Base-by-base conservation (phyloP, 2,329 filamentous ascomycete genomes). In the Chaetomiaceae sp. region DNA sequence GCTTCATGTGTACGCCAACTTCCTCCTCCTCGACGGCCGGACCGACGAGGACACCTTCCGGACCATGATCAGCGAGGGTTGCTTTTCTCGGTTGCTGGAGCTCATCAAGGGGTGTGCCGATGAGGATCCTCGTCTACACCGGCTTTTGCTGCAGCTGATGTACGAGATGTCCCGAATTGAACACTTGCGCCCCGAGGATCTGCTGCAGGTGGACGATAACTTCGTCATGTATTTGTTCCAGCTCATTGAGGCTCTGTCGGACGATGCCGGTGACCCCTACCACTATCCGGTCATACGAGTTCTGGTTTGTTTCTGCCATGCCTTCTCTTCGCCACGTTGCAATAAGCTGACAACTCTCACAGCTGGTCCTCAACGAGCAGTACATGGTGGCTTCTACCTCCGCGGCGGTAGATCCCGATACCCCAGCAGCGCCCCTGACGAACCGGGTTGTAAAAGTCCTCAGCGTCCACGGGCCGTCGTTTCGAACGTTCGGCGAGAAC, bases 81-180 rank as follows among this genome's bases (percentile, higher is more conserved):
- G 84, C 53, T 98, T 98, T 63, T 75, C 83, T 29, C 79, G 90
- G 26, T 71, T 98, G 35, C 71, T 97, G 26, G 88, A 95, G 53
- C 71, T 98, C 55, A 83, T 97, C 51, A 78, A 83, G 60, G 74
- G 71, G 35, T 76, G 77, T 51, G 75, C 74, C 54, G 76, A 83
- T 32, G 72, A 80, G 37, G 84, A 90, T 60, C 74, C 79, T 19
- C 75, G 79, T 42, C 72, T 97, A 50, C 88, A 96, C 67, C 81
- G 85, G 29, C 69, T 93, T 51, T 72, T 97, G 42, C 74, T 98
- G 59, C 86, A 96, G 65, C 71, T 98, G 47, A 76, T 96, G 62
- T 98, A 95, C 67, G 93, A 97, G 71, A 96, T 96, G 86, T 90
- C 88, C 36, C 79, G 94, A 50, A 88, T 97, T 63, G 89, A 97